Conservation (phyloP, 345 rosid genomes). For the Rhizophora mangle region DNA sequence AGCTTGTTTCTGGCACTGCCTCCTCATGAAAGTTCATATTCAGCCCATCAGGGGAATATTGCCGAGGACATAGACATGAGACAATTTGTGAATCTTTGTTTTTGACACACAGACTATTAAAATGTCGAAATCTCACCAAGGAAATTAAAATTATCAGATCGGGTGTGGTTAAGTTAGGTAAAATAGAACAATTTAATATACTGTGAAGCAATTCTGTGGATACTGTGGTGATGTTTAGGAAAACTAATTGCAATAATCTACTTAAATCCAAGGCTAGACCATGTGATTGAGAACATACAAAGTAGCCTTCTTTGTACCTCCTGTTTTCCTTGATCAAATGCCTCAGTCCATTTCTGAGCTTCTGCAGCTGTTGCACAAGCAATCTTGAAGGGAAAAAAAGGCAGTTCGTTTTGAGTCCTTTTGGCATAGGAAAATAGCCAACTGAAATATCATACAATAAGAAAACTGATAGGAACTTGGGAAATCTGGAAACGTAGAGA, state of each 20-base stretch:
- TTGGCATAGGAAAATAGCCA: neutral
- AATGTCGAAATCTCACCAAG: neutral
- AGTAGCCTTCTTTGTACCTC: slow-evolving; percentile 52
- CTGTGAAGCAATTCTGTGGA: neutral
- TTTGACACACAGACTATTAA: no score
- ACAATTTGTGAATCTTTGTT: neutral
- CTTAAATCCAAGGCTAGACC: neutral
- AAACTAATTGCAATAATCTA: neutral
- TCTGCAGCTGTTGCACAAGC: slow-evolving; percentile 92
- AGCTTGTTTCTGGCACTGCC: slow-evolving; percentile 69
- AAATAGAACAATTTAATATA: neutral
- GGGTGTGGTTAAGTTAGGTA: no score
- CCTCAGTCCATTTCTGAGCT: slow-evolving; percentile 83
- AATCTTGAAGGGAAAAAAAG: slow-evolving; percentile 52
- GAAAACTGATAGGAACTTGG: neutral
- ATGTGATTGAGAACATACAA: slow-evolving; percentile 12
- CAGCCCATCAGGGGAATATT: slow-evolving; percentile 51
- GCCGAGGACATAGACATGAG: slow-evolving; percentile 16
- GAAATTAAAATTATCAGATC: no score
- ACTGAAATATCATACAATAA: neutral
- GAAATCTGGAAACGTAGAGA: neutral
- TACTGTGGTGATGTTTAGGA: slow-evolving; percentile 9
- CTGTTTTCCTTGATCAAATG: slow-evolving; percentile 89
- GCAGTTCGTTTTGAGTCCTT: slow-evolving; percentile 11
- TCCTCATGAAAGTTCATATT: slow-evolving; percentile 56